These are phyloP conservation scores for Tricholoma bakamatsutake DNA, from an alignment of 768 basidiomycete genomes.

Conservation along the genomic window DNA sequence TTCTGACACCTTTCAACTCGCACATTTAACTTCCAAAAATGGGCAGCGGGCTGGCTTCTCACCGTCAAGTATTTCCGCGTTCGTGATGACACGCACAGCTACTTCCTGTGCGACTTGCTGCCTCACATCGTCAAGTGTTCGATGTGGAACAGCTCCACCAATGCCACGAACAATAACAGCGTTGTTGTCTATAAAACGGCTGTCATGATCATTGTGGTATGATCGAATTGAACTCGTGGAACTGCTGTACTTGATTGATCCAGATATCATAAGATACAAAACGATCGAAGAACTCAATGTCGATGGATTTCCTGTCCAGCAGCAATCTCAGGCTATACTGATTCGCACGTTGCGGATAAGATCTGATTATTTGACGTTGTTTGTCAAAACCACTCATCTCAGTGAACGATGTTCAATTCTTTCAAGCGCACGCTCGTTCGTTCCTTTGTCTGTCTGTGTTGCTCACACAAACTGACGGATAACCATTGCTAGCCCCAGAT, in stretches of 20 bases:
- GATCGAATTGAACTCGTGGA: neutral
- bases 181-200: neutral
- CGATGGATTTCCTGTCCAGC: neutral
- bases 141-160: slow-evolving; percentile 16
- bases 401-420: slow-evolving; percentile 30
- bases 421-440: slow-evolving; percentile 32
- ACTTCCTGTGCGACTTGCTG: slow-evolving; percentile 54
- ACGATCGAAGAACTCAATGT: neutral
- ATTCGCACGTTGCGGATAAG: too few species aligned
- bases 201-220: neutral
- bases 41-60: slow-evolving; percentile 2
- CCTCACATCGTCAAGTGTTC: slow-evolving; percentile 56
- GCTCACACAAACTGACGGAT: neutral
- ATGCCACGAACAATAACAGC: neutral
- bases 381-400: neutral
- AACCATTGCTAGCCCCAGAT: slow-evolving; percentile 41
- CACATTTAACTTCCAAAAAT: neutral
- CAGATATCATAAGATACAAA: slow-evolving; percentile 7
- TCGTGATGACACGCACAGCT: slow-evolving; percentile 47
- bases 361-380: neutral
- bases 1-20: slow-evolving; percentile 33
- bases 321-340: too few species aligned
- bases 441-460: neutral
- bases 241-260: slow-evolving; percentile 6
- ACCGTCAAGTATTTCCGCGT: slow-evolving; percentile 45